A percentile compares a stretch with the other conserved stretches of the same genome.
Conservation (phyloP, 176 grass and related monocot genomes). For the Zoysia pacifica region DNA sequence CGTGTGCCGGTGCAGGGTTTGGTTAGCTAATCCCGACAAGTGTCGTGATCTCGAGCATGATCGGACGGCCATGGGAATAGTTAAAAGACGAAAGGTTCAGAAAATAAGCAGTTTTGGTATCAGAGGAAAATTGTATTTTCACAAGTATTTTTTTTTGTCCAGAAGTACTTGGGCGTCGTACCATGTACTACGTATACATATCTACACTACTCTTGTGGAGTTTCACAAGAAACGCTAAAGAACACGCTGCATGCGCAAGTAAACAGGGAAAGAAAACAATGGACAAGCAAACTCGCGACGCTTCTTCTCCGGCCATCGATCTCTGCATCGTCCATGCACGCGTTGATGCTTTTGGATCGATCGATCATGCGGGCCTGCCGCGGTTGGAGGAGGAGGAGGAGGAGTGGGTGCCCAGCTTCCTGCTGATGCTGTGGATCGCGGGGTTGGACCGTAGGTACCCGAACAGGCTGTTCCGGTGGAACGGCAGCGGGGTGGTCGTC, state of each 20-base stretch:
- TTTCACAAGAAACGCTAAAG: conserved; percentile 38
- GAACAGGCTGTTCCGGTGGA: conserved; percentile 79
- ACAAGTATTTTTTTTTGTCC: background rate
- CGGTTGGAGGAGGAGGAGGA: conserved; percentile 21
- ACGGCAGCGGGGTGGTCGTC: conserved; percentile 87
- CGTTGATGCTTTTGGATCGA: no score
- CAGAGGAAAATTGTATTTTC: conserved; percentile 7
- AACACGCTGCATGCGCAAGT: conserved; percentile 23
- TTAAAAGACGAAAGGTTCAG: no score
- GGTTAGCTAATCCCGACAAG: conserved; percentile 34
- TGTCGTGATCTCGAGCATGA: background rate
- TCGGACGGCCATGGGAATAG: background rate
- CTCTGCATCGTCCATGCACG: no score
- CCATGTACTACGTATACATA: conserved; percentile 37
- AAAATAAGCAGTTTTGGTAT: background rate
- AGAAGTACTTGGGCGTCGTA: conserved; percentile 10
- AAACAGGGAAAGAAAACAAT: background rate
- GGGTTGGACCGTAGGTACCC: conserved; percentile 79
- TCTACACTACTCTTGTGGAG: conserved; percentile 44
- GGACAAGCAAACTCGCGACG: background rate
- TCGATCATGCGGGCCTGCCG: conserved; percentile 25
- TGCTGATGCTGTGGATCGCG: conserved; percentile 80
- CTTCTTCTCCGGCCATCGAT: no score
- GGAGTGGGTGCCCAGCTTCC: conserved; percentile 49
- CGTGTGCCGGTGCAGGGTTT: conserved; percentile 20